Conservation (phyloP, 2,329 filamentous ascomycete genomes). For the Xylariaceae sp. region DNA sequence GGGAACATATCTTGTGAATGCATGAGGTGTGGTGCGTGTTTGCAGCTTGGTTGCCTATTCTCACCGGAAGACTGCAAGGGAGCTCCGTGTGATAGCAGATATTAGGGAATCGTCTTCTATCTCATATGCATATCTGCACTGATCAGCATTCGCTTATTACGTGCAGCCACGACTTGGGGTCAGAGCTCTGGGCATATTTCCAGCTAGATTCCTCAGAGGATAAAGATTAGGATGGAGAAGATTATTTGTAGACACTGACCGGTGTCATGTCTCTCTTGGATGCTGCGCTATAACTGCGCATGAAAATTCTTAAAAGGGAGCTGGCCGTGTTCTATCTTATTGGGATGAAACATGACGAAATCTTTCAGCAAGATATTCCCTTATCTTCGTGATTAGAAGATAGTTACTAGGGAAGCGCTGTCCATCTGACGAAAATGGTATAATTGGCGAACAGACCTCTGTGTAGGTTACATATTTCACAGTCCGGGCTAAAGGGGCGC, state of each 20-base stretch:
- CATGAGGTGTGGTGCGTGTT: constrained; percentile 7
- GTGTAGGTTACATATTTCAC: not conserved
- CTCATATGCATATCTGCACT: constrained; percentile 31
- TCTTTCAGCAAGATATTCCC: no score
- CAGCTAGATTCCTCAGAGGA: constrained; percentile 2
- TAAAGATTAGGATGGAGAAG: not conserved
- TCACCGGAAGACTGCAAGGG: not conserved
- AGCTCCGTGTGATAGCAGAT: constrained; percentile 3
- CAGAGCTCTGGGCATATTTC: constrained; percentile 12
- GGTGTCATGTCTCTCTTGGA: not conserved
- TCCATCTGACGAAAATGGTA: not conserved
- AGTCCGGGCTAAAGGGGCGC: not conserved
- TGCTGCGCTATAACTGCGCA: not conserved
- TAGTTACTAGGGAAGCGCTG: not conserved
- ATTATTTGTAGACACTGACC: not conserved
- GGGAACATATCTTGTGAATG: constrained; percentile 17
- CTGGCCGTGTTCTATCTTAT: not conserved
- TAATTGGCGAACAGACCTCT: not conserved
- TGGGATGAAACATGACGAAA: not conserved
- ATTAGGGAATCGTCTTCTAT: constrained; percentile 17
- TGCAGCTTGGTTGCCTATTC: constrained; percentile 9
- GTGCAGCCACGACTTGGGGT: constrained; percentile 20
- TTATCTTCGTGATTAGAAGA: no score
- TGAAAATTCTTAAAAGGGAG: not conserved
- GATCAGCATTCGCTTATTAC: constrained; percentile 29